Evolutionary conservation across 305 asterid genomes (phyloP).

Genomic region (Fraxinus platypoda): DNA sequence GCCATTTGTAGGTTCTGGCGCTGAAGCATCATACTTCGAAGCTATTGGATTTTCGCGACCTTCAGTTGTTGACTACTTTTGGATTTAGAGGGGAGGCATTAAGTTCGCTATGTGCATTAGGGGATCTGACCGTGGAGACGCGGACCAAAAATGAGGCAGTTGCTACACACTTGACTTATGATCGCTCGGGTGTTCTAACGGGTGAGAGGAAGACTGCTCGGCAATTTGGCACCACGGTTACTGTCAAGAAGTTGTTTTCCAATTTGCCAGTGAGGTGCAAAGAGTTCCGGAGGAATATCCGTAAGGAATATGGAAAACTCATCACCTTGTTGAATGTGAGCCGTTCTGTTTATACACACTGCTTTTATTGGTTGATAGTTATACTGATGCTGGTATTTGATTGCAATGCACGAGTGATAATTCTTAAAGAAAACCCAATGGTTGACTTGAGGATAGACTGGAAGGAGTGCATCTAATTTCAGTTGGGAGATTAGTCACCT

Average conservation of each 20-base stretch:
- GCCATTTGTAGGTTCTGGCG: slow-evolving; percentile 60
- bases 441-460: not conserved
- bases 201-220: slow-evolving; percentile 87
- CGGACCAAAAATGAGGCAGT: slow-evolving; percentile 74
- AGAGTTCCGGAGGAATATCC: slow-evolving; percentile 76
- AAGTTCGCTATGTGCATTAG: slow-evolving; percentile 84
- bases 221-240: slow-evolving; percentile 89
- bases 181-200: slow-evolving; percentile 59
- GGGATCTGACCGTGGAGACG: slow-evolving; percentile 87
- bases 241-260: slow-evolving; percentile 86
- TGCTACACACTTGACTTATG: slow-evolving; percentile 83
- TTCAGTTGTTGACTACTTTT: slow-evolving; percentile 73
- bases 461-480: not conserved
- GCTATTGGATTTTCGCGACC: slow-evolving; percentile 81
- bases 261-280: slow-evolving; percentile 91
- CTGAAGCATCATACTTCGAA: slow-evolving; percentile 92
- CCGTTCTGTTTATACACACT: slow-evolving; percentile 11
- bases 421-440: not conserved
- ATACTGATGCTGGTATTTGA: not conserved
- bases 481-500: not conserved
- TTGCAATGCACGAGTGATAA: not conserved
- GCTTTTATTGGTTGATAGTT: slow-evolving; percentile 9
- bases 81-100: slow-evolving; percentile 99
- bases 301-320: slow-evolving; percentile 90
- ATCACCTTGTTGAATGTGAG: slow-evolving; percentile 83